Conservation (phyloP, 2,329 filamentous ascomycete species). For the Nigrospora oryzae region DNA sequence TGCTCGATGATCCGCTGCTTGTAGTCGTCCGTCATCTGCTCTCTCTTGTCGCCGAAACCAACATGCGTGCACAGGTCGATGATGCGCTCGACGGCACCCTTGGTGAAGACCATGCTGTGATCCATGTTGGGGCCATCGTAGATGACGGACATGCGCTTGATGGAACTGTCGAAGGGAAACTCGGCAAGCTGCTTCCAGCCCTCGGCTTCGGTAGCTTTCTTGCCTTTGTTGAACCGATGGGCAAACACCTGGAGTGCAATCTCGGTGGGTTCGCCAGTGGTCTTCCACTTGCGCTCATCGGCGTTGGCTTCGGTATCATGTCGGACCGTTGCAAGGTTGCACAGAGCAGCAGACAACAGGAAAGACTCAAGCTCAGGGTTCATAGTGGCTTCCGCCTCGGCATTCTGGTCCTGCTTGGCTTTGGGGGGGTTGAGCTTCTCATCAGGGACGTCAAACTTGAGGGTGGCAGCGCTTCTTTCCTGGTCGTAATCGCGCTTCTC, state of each 20-base stretch:
- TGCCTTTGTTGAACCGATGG: conserved; percentile 55
- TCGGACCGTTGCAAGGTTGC: conserved; percentile 55
- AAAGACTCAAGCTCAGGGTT: conserved; percentile 42
- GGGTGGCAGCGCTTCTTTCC: conserved; percentile 49
- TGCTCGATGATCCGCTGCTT: conserved; percentile 42
- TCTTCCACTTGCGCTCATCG: conserved; percentile 52
- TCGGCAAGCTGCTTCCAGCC: conserved; percentile 61
- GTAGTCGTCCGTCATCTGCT: conserved; percentile 40
- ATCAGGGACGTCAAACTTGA: conserved; percentile 56
- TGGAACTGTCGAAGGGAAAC: conserved; percentile 70
- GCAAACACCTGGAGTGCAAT: conserved; percentile 71
- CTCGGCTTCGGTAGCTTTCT: conserved; percentile 38
- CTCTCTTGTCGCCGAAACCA: conserved; percentile 30
- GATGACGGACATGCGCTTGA: conserved; percentile 75
- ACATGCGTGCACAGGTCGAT: conserved; percentile 46
- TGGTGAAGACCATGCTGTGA: conserved; percentile 48
- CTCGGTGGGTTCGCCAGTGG: conserved; percentile 65
- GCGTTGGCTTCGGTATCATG: conserved; percentile 44
- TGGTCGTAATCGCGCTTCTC: conserved; percentile 47
- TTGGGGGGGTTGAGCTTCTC: conserved; percentile 37
- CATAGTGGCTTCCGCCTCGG: conserved; percentile 28
- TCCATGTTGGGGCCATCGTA: conserved; percentile 44
- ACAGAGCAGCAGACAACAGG: conserved; percentile 50
- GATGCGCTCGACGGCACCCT: conserved; percentile 54
- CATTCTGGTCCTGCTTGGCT: conserved; percentile 23